These are phyloP conservation scores for Coemansia sp. DNA, from an alignment of 192 early-diverging fungal genomes.

Conservation along the genomic window DNA sequence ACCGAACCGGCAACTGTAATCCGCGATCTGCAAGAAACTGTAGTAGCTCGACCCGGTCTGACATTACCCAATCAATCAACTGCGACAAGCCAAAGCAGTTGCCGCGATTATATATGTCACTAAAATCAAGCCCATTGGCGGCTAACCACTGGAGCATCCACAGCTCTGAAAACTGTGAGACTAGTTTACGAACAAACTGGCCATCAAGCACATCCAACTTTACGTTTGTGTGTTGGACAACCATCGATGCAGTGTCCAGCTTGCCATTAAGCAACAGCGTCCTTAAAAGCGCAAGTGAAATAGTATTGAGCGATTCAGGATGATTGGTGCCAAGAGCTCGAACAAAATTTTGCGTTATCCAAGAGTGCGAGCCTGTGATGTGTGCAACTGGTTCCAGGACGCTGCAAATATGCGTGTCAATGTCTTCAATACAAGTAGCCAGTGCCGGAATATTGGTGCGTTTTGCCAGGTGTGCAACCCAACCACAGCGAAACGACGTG, in stretches of 20 bases:
- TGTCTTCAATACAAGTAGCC: slow-evolving; percentile 6
- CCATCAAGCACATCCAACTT: slow-evolving; percentile 16
- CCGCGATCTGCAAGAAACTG: slow-evolving; percentile 7
- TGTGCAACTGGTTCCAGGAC: slow-evolving; percentile 18
- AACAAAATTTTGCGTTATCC: slow-evolving; percentile 30
- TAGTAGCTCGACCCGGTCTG: slow-evolving; percentile 25
- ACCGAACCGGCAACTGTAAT: slow-evolving; percentile 21
- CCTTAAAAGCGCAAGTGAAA: slow-evolving; percentile 23
- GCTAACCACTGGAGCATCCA: slow-evolving; percentile 29
- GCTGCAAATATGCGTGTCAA: not conserved
- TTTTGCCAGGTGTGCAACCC: slow-evolving; percentile 21
- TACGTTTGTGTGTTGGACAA: slow-evolving; percentile 1
- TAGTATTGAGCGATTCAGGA: slow-evolving; percentile 6
- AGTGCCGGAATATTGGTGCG: not conserved
- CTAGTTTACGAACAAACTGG: slow-evolving; percentile 12
- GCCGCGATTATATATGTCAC: slow-evolving; percentile 1
- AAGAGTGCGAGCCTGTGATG: slow-evolving; percentile 18
- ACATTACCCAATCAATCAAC: slow-evolving; percentile 23
- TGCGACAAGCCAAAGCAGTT: slow-evolving; percentile 29
- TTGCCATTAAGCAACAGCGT: slow-evolving; percentile 1
- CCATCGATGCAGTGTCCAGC: slow-evolving; percentile 9
- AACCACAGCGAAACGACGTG: slow-evolving; percentile 31
- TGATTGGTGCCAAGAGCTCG: slow-evolving; percentile 16
- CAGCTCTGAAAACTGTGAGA: slow-evolving; percentile 7
- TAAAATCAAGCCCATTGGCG: slow-evolving; percentile 12